These are phyloP conservation scores for Pestalotiopsis sp. DNA, from an alignment of 2,329 filamentous ascomycete genomes.

Conservation along the genomic window DNA sequence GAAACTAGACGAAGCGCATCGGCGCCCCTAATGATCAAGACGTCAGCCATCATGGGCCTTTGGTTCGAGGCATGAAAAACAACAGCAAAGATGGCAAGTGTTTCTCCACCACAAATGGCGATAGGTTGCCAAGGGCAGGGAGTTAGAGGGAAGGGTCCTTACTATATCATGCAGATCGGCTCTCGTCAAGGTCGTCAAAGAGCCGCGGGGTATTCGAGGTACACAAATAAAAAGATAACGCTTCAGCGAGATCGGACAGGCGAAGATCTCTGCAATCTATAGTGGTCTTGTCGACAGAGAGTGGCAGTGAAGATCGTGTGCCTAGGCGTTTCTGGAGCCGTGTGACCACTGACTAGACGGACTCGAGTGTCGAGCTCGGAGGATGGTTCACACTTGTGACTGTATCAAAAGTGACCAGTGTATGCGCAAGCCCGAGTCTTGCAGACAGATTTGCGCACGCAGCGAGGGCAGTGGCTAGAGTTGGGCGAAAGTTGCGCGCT, in stretches of 20 bases:
- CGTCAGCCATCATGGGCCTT: slow-evolving; percentile 41
- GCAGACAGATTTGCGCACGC: not conserved
- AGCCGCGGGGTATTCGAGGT: not conserved
- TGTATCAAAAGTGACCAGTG: not conserved
- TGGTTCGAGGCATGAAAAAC: not conserved
- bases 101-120: not conserved
- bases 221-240: not conserved
- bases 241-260: not conserved
- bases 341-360: not conserved
- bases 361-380: not conserved
- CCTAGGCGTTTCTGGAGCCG: not conserved
- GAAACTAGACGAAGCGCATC: slow-evolving; percentile 43
- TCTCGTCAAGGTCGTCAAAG: not conserved
- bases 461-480: not conserved
- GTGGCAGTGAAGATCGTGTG: not conserved
- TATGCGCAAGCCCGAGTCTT: not conserved
- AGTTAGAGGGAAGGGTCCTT: not conserved
- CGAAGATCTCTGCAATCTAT: not conserved
- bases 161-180: not conserved
- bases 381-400: not conserved
- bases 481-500: slow-evolving; percentile 13
- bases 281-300: not conserved
- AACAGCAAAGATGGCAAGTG: not conserved
- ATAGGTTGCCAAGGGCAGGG: not conserved
- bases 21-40: slow-evolving; percentile 42